phyloP scores from a whole-genome alignment of 345 rosid species.

The Limnanthes douglasii region DNA sequence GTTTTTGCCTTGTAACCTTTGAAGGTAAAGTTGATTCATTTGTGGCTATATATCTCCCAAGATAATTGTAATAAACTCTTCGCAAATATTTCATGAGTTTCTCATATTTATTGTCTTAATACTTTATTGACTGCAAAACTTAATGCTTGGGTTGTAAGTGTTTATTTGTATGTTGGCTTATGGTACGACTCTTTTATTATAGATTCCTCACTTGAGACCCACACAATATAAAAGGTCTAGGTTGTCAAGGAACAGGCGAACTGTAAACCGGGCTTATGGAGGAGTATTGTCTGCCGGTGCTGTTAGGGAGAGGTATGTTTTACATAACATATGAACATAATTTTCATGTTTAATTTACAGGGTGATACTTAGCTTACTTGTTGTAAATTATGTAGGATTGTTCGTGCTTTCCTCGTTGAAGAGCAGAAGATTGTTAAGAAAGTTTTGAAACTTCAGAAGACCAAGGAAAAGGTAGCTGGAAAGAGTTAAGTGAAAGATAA shows the following conservation, averaged over 20 bases:
- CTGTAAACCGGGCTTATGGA: slow-evolving; percentile 53
- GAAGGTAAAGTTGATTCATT: neutral
- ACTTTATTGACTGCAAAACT: neutral
- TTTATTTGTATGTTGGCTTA: neutral
- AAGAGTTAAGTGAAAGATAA: slow-evolving; percentile 18
- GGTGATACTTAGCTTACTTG: neutral
- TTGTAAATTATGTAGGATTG: slow-evolving; percentile 10
- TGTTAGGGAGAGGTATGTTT: slow-evolving; percentile 50
- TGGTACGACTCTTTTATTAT: neutral
- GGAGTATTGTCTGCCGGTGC: slow-evolving; percentile 60
- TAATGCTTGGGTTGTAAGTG: neutral
- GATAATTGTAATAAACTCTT: no score
- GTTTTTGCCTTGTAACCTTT: no score
- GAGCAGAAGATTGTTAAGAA: slow-evolving; percentile 32
- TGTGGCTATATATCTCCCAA: no score
- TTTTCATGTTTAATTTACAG: neutral
- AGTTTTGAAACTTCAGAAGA: slow-evolving; percentile 28
- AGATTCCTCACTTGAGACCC: slow-evolving; percentile 73
- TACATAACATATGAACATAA: neutral
- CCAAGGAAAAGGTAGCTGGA: slow-evolving; percentile 19
- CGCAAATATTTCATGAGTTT: neutral
- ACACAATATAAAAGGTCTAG: slow-evolving; percentile 56
- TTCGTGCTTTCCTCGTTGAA: slow-evolving; percentile 33
- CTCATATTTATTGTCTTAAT: neutral
- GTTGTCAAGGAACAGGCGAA: slow-evolving; percentile 43